Evolutionary conservation across 1,284 basidiomycete genomes (phyloP), one percentile per base, ranked within the genome.

Genomic region (Albatrellus sp.): DNA sequence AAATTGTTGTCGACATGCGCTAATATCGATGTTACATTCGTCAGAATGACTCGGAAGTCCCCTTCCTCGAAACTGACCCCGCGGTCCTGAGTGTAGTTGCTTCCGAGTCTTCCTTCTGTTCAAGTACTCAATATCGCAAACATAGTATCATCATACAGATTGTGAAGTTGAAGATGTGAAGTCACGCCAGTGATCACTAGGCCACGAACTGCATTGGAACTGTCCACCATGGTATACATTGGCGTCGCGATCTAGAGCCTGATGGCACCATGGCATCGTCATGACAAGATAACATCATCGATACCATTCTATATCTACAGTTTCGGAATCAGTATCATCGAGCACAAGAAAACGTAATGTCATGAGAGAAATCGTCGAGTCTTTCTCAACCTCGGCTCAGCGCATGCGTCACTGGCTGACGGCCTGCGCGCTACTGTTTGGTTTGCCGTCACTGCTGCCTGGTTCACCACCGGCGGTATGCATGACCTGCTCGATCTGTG

Each of bases 81-180:
- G 60, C 73, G 3, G 72, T 96, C 0, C 63, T 96, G 8, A 83
- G 78, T 36, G 78, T 80, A 8, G 67, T 77, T 38, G 90, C 90
- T 30, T 92, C 92, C 0, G 24, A 24, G 24, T 40, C 42, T 8
- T 28, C 12, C 30, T 20, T 7, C 36, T 14, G 34, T 2, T 5
- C 1, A 24, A 11, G 24, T 7, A n/a, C 34, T 35, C 5, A 35
- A 13, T 9, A 3, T 35, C 34, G 5, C 28, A 9, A 14, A 29
- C 39, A 13, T 3, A 10, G 29, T 10, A 12, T 20, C 28, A 28
- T 11, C 37, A 6, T 19, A 10, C 50, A 86, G 76, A 77, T 91
- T 41, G 75, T 63, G 7, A 91, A 96, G 73, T 96, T 2, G 91
- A 96, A 64, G 87, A 79, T 1, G 80, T n/a, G n/a, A n/a, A n/a